Evolutionary conservation across 2,329 filamentous ascomycete genomes (phyloP).

Genomic region (Sclerotinia subarctica): DNA sequence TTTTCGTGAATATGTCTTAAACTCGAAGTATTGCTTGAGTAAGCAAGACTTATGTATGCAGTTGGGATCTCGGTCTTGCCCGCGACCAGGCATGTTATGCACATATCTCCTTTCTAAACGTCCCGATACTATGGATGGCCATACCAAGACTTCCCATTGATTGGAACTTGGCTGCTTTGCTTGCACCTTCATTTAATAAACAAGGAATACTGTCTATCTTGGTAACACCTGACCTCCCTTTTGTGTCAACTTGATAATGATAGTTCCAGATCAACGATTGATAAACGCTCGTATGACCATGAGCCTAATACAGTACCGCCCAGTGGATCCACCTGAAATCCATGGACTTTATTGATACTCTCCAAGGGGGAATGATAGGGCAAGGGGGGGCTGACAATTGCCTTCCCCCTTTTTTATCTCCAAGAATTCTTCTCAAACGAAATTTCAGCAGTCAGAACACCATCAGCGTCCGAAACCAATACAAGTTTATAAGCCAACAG

Average conservation of each 20-base stretch:
- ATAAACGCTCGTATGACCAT: not conserved
- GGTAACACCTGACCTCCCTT: not conserved
- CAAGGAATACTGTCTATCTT: not conserved
- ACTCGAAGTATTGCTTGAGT: not conserved
- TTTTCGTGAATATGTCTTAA: too few relatives aligned
- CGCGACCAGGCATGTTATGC: not conserved
- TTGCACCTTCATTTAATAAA: not conserved
- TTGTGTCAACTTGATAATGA: not conserved
- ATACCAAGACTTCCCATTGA: too few relatives aligned
- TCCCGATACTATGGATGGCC: not conserved
- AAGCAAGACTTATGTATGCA: not conserved
- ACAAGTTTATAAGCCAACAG: not conserved
- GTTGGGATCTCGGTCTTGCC: not conserved
- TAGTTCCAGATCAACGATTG: not conserved
- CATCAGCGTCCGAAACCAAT: too few relatives aligned
- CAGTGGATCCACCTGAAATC: too few relatives aligned
- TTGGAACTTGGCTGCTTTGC: not conserved
- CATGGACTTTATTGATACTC: not conserved
- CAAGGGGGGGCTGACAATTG: not conserved
- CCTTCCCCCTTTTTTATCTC: not conserved
- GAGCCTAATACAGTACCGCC: too few relatives aligned
- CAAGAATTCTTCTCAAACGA: not conserved
- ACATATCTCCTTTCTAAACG: not conserved
- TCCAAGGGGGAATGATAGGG: not conserved
- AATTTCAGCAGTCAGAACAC: not conserved